Base-by-base conservation (phyloP, 306 rosid genomes). In the Styphnolobium japonicum region DNA sequence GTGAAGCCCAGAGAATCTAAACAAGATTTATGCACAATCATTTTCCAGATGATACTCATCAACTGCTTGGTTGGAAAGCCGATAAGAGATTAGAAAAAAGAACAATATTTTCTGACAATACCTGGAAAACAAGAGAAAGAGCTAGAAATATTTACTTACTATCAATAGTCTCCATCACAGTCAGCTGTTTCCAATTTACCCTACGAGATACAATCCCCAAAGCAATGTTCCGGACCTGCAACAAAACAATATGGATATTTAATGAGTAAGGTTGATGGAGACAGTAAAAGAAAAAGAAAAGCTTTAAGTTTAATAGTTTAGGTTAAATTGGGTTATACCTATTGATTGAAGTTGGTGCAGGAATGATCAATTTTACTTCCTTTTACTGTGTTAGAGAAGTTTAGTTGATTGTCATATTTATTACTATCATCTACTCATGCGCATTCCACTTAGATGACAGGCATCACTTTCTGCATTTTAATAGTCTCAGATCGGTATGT, bases 171-270 rank as follows among this genome's bases (percentile, higher is more conserved):
- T 92, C 97, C 90, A 90, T 80, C 79, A 77, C 77, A 12, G 97
- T 94, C 83, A 94, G 63, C 56, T 88, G 88, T 73, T 91, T 80
- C 98, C 98, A 94, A 80, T 94, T 85, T 67, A 94, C 86, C 77
- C 97, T 88, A 51, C 97, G 98, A 51, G 98, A 91, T 76, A 94
- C 90, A 71, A 94, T 86, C 31, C 97, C 98, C 85, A 91, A 71
- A 33, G 98, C 98, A 83, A 94, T 87, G 82, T 89, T 94, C 4
- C 97, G 95, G 23, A 94, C 98, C 98, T 94, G 88, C 70, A 66
- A 84, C 77, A 67, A 79, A 48, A 84, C 80, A 63, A 64, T 7
- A 27, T 5, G 29, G 33, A 75, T 52, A 76, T 75, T 75, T 45
- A 68, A 64, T 10, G 36, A 46, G 45, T 18, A 23, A 37, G 66